phyloP scores from a whole-genome alignment of 805 yeast species.

The Sugiyamaella marilandica region DNA sequence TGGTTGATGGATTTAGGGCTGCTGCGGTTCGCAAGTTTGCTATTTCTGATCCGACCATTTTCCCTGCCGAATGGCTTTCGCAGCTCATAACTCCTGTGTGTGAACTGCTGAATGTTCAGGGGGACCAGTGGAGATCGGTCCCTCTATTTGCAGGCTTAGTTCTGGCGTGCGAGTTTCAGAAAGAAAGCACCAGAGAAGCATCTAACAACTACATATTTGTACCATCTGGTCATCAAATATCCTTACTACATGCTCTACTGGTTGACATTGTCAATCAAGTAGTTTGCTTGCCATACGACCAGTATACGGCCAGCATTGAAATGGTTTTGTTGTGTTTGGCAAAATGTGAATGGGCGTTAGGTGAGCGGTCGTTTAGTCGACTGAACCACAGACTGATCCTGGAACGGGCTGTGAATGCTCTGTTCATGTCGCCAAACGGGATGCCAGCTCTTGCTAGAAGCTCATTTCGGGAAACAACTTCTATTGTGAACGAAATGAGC shows the following conservation, averaged over 20 bases:
- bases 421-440: background rate
- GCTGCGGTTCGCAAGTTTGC: conserved; percentile 21
- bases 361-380: background rate
- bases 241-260: background rate
- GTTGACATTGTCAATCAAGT: conserved; percentile 7
- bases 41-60: conserved; percentile 26
- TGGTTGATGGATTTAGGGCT: conserved; percentile 24
- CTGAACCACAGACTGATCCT: conserved; percentile 3
- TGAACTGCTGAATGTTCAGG: conserved; percentile 3
- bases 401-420: background rate
- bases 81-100: conserved; percentile 12
- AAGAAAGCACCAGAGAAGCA: background rate
- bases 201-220: background rate
- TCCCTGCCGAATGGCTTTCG: conserved; percentile 18
- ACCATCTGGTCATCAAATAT: background rate
- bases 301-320: background rate
- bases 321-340: conserved; percentile 7
- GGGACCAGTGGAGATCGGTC: conserved; percentile 19
- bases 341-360: conserved; percentile 5
- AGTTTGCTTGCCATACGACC: background rate
- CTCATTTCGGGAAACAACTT: background rate
- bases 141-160: conserved; percentile 21
- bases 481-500: conserved; percentile 4
- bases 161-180: conserved; percentile 8
- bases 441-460: background rate